These are phyloP conservation scores for Carex arenaria DNA, from an alignment of 202 grass and related monocot genomes.

Conservation along the genomic window DNA sequence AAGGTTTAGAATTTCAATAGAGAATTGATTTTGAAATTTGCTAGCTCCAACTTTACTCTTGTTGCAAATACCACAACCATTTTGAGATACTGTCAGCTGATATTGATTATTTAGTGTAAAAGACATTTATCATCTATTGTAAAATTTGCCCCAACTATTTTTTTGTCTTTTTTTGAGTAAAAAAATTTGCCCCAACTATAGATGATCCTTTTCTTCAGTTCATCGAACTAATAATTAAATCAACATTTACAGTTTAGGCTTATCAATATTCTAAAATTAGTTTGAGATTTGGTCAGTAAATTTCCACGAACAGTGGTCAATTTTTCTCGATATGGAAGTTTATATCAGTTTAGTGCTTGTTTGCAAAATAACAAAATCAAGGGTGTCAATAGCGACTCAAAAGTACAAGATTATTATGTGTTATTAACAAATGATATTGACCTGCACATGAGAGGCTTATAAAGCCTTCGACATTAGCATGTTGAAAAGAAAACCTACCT, in stretches of 20 bases:
- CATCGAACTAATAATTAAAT: background rate
- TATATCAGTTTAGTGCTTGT: background rate
- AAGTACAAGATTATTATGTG: background rate
- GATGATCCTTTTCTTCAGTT: background rate
- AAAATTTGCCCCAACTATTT: background rate
- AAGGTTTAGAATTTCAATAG: background rate
- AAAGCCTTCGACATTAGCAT: background rate
- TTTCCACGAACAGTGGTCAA: background rate
- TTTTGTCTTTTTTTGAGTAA: too few species aligned
- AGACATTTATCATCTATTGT: background rate
- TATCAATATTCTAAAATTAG: background rate
- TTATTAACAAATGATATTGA: slow-evolving; percentile 2
- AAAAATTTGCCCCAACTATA: background rate
- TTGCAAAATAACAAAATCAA: slow-evolving; percentile 4
- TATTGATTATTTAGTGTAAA: background rate
- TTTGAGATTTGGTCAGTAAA: background rate
- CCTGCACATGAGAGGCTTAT: background rate
- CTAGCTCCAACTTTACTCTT: background rate
- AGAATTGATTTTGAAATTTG: background rate
- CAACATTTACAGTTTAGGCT: background rate
- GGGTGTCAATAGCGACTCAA: background rate
- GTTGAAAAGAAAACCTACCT: slow-evolving; percentile 40
- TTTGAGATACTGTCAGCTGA: background rate
- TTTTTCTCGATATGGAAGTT: background rate
- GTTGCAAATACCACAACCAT: background rate